These are phyloP conservation scores for Elsinoe ampelina DNA, from an alignment of 2,329 filamentous ascomycete genomes.

Conservation along the genomic window DNA sequence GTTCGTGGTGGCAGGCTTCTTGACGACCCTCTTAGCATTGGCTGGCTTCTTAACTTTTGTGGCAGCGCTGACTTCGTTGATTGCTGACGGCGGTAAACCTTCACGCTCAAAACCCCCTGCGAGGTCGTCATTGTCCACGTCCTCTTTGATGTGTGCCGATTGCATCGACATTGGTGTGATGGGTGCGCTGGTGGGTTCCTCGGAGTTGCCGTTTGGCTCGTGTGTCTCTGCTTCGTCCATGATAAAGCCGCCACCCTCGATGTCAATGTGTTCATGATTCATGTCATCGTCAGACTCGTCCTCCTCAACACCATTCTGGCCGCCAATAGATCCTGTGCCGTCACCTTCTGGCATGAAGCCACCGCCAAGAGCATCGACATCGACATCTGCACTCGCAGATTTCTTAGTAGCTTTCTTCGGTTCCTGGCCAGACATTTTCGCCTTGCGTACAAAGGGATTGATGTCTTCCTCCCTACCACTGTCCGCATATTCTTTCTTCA, in stretches of 20 bases:
- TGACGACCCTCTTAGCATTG: too few relatives aligned
- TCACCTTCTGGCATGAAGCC: constrained; percentile 35
- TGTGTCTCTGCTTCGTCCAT: constrained; percentile 28
- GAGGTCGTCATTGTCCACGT: neutral
- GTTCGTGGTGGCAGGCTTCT: neutral
- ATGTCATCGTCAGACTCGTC: constrained; percentile 19
- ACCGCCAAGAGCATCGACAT: constrained; percentile 24
- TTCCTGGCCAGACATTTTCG: constrained; percentile 23
- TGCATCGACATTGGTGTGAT: constrained; percentile 30
- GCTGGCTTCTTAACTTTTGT: too few relatives aligned
- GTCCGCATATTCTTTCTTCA: constrained; percentile 66
- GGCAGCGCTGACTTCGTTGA: too few relatives aligned
- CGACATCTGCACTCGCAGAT: constrained; percentile 17
- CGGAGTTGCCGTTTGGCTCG: constrained; percentile 21
- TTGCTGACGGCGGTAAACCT: too few relatives aligned
- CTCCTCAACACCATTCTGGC: constrained; percentile 24
- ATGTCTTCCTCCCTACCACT: constrained; percentile 40
- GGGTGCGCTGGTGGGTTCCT: constrained; percentile 18
- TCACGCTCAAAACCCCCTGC: too few relatives aligned
- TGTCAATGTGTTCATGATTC: constrained; percentile 17
- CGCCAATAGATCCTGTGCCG: constrained; percentile 21
- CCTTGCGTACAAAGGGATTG: constrained; percentile 43
- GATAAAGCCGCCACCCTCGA: constrained; percentile 31
- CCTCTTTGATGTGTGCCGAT: constrained; percentile 20
- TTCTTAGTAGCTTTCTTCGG: constrained; percentile 19